Conservation (phyloP, 441 rosid genomes). For the Hura crepitans region DNA sequence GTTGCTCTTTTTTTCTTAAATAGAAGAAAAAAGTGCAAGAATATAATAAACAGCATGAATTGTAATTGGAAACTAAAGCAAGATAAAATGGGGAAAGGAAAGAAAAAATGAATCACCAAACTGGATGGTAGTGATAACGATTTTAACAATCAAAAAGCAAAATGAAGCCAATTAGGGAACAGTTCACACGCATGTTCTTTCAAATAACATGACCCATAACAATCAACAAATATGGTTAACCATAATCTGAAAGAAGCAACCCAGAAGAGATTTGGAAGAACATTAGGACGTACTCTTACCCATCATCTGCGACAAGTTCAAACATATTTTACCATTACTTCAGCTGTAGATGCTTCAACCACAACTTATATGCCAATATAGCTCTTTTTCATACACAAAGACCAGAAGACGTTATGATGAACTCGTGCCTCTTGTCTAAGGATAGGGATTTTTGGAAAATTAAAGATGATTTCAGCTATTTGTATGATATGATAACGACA, state of each 20-base stretch:
- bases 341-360: not conserved
- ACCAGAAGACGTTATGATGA: not conserved
- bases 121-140: too few relatives aligned
- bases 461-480: not conserved
- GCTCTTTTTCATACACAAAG: not conserved
- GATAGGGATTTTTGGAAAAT: not conserved
- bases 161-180: not conserved
- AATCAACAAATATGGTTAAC: not conserved
- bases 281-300: not conserved
- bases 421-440: not conserved
- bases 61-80: too few relatives aligned
- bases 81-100: not conserved
- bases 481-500: not conserved
- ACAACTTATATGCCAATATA: not conserved
- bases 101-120: not conserved
- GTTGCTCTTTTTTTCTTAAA: too few relatives aligned
- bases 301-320: not conserved
- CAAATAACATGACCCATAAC: not conserved
- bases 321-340: not conserved
- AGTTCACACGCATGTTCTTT: not conserved
- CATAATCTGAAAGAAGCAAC: not conserved
- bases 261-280: not conserved
- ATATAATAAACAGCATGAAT: too few relatives aligned
- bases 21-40: too few relatives aligned
- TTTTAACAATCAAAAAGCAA: not conserved